Evolutionary conservation across 306 rosid genomes (phyloP).

Genomic region (Fragaria iinumae): DNA sequence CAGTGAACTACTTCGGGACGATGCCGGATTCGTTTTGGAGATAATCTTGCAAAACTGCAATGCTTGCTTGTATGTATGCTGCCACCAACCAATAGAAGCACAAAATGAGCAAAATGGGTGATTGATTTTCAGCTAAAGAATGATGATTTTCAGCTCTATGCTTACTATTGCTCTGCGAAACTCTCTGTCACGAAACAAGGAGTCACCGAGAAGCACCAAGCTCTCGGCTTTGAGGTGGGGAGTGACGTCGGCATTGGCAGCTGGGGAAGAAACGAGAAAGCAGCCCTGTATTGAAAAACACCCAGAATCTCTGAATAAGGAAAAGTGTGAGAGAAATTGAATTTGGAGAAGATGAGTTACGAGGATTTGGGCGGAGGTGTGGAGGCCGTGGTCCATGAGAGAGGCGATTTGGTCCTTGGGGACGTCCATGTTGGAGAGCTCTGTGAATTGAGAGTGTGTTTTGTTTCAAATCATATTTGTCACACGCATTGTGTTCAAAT

Average conservation of each 20-base stretch:
- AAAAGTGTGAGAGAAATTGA: background rate
- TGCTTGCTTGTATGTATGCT: slow-evolving; percentile 91
- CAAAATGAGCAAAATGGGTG: background rate
- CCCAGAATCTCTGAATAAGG: background rate
- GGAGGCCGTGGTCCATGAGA: slow-evolving; percentile 88
- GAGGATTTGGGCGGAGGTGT: slow-evolving; percentile 92
- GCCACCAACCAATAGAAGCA: slow-evolving; percentile 26
- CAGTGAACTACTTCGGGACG: slow-evolving; percentile 67
- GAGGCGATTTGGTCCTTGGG: slow-evolving; percentile 87
- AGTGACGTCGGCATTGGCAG: slow-evolving; percentile 69
- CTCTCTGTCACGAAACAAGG: slow-evolving; percentile 77
- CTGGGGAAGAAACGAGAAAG: slow-evolving; percentile 95
- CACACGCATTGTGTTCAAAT: too few species aligned
- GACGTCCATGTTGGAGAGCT: slow-evolving; percentile 63
- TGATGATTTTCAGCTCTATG: background rate
- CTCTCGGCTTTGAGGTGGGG: slow-evolving; percentile 86
- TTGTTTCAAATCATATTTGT: background rate
- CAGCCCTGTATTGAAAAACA: slow-evolving; percentile 46
- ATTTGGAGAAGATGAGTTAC: slow-evolving; percentile 35
- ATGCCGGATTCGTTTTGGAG: slow-evolving; percentile 60
- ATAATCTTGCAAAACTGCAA: slow-evolving; percentile 74
- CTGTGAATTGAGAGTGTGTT: background rate
- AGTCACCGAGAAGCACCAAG: slow-evolving; percentile 85
- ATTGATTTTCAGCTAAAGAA: background rate
- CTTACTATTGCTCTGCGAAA: slow-evolving; percentile 90